A percentile compares a stretch with the other conserved stretches of the same genome.
Conservation (phyloP, 1,139 yeast species). For the Neolecta irregularis region DNA sequence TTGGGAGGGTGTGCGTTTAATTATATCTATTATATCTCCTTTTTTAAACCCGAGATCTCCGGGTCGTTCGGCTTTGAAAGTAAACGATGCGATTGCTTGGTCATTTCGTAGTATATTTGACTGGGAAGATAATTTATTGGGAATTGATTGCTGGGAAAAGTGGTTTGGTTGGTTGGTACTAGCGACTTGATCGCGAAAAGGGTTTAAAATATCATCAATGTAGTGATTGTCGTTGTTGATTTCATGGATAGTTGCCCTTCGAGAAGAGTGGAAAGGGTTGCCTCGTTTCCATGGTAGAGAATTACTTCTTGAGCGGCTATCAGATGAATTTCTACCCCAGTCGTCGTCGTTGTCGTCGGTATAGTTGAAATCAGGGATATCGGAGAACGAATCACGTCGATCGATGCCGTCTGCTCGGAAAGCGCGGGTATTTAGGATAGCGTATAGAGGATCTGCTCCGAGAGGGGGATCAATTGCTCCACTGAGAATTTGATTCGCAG, state of each 20-base stretch:
- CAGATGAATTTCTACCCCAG: conserved; percentile 15
- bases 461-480: conserved; percentile 90
- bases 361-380: conserved; percentile 45
- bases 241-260: too few relatives aligned
- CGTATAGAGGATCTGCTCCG: conserved; percentile 75
- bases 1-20: conserved; percentile 68
- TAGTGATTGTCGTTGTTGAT: conserved; percentile 15
- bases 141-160: too few relatives aligned
- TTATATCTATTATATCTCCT: conserved; percentile 85
- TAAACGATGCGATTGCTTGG: conserved; percentile 66
- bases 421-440: conserved; percentile 73
- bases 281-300: too few relatives aligned
- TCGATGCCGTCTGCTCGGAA: conserved; percentile 42
- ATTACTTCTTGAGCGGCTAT: conserved; percentile 13
- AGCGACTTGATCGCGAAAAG: conserved; percentile 7
- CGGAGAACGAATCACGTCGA: conserved; percentile 48
- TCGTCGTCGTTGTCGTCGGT: conserved; percentile 26
- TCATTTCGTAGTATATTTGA: conserved; percentile 13
- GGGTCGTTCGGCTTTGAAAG: conserved; percentile 77
- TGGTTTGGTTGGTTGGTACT: too few relatives aligned
- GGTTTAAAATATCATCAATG: conserved; percentile 14
- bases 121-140: too few relatives aligned
- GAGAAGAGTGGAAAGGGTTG: too few relatives aligned
- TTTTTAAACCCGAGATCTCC: conserved; percentile 87
- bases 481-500: conserved; percentile 64